A percentile compares a stretch with the other conserved stretches of the same genome.
phyloP scores from a whole-genome alignment of 768 basidiomycete genomes.

The Pleurotus pulmonarius region DNA sequence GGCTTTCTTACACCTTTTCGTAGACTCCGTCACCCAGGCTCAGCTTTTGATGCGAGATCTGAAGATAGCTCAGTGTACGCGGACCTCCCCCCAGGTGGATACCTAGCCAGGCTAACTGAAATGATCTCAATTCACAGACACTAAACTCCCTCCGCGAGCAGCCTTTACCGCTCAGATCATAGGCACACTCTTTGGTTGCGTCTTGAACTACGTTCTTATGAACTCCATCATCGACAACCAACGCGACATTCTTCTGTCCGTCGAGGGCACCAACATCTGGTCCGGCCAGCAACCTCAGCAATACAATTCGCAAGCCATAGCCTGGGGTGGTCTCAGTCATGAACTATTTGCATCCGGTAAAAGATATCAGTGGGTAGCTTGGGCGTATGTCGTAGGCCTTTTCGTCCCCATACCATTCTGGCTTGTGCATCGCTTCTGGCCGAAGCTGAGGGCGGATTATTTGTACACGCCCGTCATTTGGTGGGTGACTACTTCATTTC shows the following conservation, averaged over 20 bases:
- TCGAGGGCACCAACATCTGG: conserved; percentile 55
- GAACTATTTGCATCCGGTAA: conserved; percentile 38
- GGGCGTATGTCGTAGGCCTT: conserved; percentile 44
- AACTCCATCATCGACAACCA: conserved; percentile 53
- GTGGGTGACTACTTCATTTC: conserved; percentile 17
- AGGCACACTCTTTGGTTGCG: conserved; percentile 45
- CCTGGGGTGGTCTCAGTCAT: conserved; percentile 46
- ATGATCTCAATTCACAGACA: conserved; percentile 22
- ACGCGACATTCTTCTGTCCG: conserved; percentile 44
- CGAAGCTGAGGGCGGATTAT: conserved; percentile 41
- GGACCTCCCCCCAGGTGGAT: not conserved
- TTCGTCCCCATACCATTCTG: conserved; percentile 52
- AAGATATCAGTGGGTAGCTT: conserved; percentile 47
- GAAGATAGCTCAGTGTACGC: conserved; percentile 41
- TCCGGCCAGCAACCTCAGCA: conserved; percentile 45
- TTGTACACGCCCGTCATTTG: conserved; percentile 44
- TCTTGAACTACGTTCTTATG: conserved; percentile 55
- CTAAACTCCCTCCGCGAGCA: conserved; percentile 45
- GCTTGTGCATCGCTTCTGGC: conserved; percentile 40
- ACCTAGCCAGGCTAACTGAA: not conserved
- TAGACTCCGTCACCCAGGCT: conserved; percentile 43
- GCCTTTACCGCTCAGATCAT: conserved; percentile 47
- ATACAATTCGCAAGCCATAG: conserved; percentile 48
- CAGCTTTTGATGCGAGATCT: conserved; percentile 41
- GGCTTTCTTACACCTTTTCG: not conserved